Evolutionary conservation across 2,329 filamentous ascomycete species (phyloP), one percentile per base, ranked within the genome.

Genomic region (Penicillium sp.): DNA sequence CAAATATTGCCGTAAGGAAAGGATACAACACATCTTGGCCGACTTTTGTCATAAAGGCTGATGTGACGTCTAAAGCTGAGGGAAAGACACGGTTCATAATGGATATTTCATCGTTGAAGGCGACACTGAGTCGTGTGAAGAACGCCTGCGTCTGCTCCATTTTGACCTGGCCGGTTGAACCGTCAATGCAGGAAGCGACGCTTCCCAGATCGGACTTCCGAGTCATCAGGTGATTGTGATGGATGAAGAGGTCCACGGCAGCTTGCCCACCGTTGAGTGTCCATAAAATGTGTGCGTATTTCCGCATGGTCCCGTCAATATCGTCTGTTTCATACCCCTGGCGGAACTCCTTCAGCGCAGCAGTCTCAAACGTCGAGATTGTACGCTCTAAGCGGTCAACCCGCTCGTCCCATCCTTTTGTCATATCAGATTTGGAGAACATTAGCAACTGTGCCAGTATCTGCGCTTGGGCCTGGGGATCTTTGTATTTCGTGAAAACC

Each of bases 251-350:
- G 53, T 97, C 91, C 48, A 96, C 81, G 10, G 86, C 91, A 15
- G 89, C 87, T 41, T 83, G 82, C 17, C 91, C 92, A 27, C 90
- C 91, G 71, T 96, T 96, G 44, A 99, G 80, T 2, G 84, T 83
- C 57, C 90, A 86, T 56, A 99, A 78, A 17, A 99, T 92, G 66
- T 91, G 86, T 2, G 93, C 93, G 74, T 96, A 97, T 69, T 89
- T 86, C 65, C 84, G 86, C 93, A 97, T 97, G 53, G 87, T 83
- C 2, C 91, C 92, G 63, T 96, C 89, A 53, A 96, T 86, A 72
- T 99, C 93, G 78, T 89, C 90, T 43, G 86, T 87, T 72, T 94
- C 91, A 65, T 96, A 96, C 4, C 91, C 94, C 69, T 94, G 89
- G 74, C 96, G 90, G 66, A 99, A 99, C 73, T 99, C 94, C 49